Conservation (phyloP, 805 yeast species). For the Candida sphagnicola region DNA sequence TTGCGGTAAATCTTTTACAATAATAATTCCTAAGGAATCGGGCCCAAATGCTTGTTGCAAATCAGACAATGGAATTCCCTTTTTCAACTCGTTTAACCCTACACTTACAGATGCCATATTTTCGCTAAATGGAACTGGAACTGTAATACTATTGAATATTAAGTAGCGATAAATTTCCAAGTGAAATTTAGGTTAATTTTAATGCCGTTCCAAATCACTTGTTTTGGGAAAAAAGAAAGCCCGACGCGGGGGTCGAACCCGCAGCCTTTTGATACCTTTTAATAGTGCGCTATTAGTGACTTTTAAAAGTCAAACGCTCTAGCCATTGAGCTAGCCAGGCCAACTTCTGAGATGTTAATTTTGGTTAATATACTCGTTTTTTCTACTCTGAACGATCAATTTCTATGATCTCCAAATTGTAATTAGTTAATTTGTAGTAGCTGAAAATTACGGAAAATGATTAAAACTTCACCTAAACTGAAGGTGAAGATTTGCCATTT, state of each 20-base stretch:
- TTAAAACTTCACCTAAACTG: too few relatives aligned
- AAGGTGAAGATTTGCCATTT: too few relatives aligned
- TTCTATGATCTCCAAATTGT: too few relatives aligned
- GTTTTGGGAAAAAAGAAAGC: conserved; percentile 8
- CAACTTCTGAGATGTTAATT: neutral
- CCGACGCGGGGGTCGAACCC: conserved; percentile 18
- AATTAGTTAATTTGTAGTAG: too few relatives aligned
- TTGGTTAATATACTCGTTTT: neutral
- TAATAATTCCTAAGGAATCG: conserved; percentile 50
- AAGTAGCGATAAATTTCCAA: too few relatives aligned
- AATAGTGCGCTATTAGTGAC: conserved; percentile 5
- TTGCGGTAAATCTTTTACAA: conserved; percentile 42
- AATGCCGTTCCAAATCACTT: too few relatives aligned
- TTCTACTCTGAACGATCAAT: too few relatives aligned
- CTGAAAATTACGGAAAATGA: too few relatives aligned
- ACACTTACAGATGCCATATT: conserved; percentile 22
- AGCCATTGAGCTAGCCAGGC: conserved; percentile 32
- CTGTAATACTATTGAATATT: too few relatives aligned
- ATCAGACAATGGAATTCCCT: conserved; percentile 24
- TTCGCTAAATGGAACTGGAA: too few relatives aligned
- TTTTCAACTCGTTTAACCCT: conserved; percentile 21
- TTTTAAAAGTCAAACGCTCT: conserved; percentile 25
- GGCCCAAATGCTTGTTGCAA: conserved; percentile 51
- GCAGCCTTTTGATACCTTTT: conserved; percentile 21
- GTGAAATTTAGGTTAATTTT: too few relatives aligned